Evolutionary conservation across 176 grass and related monocot genomes (phyloP).

Genomic region (Aegilops tauschii): DNA sequence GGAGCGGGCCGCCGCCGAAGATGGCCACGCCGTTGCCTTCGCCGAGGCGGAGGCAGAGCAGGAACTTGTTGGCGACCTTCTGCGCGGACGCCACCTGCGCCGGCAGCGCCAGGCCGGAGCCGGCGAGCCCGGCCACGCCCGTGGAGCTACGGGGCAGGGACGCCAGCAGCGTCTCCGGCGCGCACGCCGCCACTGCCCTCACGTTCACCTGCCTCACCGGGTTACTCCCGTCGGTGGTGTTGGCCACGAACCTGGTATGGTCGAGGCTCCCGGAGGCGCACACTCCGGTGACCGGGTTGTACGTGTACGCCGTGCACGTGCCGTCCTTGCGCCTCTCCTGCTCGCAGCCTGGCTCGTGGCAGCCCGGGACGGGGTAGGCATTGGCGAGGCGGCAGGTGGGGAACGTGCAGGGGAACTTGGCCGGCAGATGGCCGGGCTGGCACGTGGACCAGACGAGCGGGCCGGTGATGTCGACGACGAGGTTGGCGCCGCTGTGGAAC

Average conservation of each 20-base stretch:
- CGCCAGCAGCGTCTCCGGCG: not conserved
- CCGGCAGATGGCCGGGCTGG: not conserved
- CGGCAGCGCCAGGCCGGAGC: constrained; percentile 13
- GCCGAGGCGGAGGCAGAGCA: constrained; percentile 33
- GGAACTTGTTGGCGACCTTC: constrained; percentile 22
- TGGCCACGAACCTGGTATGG: constrained; percentile 12
- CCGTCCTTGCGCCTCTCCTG: not conserved
- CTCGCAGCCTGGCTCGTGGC: not conserved
- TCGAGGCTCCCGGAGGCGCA: constrained; percentile 27
- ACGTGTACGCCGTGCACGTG: constrained; percentile 20
- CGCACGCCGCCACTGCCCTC: constrained; percentile 16
- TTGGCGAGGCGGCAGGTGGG: constrained; percentile 2
- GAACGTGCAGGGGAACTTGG: not conserved
- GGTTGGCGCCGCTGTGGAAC: not conserved
- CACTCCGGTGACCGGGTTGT: constrained; percentile 28
- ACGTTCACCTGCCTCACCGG: constrained; percentile 2
- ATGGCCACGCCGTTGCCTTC: constrained; percentile 21
- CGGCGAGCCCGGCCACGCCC: constrained; percentile 42
- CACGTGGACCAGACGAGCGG: constrained; percentile 42
- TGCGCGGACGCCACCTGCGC: constrained; percentile 29
- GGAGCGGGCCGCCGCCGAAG: constrained; percentile 27
- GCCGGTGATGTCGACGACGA: constrained; percentile 26
- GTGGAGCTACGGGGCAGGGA: not conserved
- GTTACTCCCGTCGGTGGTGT: constrained; percentile 50
- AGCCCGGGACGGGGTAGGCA: not conserved